Evolutionary conservation across 371 early-diverging fungal genomes (phyloP).

Genomic region (Mycotypha africana): DNA sequence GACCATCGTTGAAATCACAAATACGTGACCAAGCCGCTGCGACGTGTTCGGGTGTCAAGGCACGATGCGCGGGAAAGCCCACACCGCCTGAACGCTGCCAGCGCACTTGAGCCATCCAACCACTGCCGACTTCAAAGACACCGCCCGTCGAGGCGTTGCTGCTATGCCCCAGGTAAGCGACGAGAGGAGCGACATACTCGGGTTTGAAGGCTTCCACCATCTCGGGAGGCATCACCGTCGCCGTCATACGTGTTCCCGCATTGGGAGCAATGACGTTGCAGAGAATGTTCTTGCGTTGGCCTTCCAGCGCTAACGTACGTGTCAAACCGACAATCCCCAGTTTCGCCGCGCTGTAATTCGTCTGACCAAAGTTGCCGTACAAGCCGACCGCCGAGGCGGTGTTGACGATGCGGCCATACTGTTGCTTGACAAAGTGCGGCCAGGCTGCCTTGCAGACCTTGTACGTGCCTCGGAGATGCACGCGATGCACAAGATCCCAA

Average conservation of each 20-base stretch:
- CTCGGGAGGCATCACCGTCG: conserved; percentile 93
- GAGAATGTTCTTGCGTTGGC: conserved; percentile 86
- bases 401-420: conserved; percentile 86
- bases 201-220: conserved; percentile 95
- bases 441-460: conserved; percentile 95
- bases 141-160: conserved; percentile 77
- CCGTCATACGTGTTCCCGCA: conserved; percentile 98
- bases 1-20: conserved; percentile 90
- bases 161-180: conserved; percentile 89
- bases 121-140: conserved; percentile 92
- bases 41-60: conserved; percentile 83
- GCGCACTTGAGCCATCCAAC: conserved; percentile 88
- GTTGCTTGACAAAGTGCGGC: conserved; percentile 92
- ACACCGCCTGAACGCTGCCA: conserved; percentile 91
- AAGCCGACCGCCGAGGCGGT: conserved; percentile 94
- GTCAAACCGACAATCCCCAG: conserved; percentile 89
- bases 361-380: conserved; percentile 99
- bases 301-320: conserved; percentile 91
- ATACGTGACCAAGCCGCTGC: conserved; percentile 64
- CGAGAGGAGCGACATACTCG: conserved; percentile 93
- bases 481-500: conserved; percentile 92
- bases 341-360: conserved; percentile 95
- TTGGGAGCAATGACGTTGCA: conserved; percentile 95
- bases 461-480: conserved; percentile 94
- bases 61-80: conserved; percentile 87